Evolutionary conservation across 164 flowering plant species (phyloP).

Genomic region (Malania oleifera): DNA sequence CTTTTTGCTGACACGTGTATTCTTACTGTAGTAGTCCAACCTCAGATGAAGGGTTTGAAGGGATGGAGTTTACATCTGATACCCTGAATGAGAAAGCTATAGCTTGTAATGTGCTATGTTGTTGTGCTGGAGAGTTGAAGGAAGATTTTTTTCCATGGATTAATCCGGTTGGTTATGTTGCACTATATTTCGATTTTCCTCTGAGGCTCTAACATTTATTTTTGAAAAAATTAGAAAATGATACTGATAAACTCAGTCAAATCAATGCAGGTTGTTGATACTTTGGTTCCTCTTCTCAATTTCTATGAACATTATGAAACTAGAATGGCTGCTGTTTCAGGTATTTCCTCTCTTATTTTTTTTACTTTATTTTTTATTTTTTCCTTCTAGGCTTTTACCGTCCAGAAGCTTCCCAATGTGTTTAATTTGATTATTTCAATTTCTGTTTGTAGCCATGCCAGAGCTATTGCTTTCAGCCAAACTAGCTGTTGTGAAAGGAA

Average conservation of each 20-base stretch:
- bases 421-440: neutral
- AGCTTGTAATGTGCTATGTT: neutral
- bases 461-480: neutral
- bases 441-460: neutral
- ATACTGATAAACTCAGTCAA: neutral
- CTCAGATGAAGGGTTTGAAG: too few species aligned
- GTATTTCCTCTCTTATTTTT: neutral
- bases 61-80: neutral
- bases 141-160: neutral
- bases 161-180: neutral
- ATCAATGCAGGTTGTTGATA: neutral
- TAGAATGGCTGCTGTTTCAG: neutral
- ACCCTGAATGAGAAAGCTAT: neutral
- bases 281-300: neutral
- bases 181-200: too few species aligned
- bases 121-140: neutral
- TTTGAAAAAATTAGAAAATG: too few species aligned
- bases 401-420: neutral
- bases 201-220: too few species aligned
- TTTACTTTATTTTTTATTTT: too few species aligned
- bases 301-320: neutral
- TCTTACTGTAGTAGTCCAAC: neutral
- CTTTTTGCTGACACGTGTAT: too few species aligned
- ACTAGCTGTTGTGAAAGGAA: neutral
- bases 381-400: too few species aligned